Evolutionary conservation across 306 rosid genomes (phyloP).

Genomic region (Vigna nakashimae): DNA sequence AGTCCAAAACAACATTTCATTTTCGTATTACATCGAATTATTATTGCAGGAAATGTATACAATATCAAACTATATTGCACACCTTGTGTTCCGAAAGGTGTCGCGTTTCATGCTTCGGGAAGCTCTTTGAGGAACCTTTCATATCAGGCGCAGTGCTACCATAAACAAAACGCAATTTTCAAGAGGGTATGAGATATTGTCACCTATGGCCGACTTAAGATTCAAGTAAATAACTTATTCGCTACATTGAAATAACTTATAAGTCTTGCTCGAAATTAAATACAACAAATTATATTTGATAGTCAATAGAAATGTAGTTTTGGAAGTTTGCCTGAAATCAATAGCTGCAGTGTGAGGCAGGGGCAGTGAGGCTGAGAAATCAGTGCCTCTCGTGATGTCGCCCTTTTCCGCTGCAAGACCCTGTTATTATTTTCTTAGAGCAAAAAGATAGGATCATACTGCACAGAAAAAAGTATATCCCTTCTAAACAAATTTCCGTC

Average conservation of each 20-base stretch:
- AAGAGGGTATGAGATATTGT: neutral
- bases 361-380: conserved; percentile 50
- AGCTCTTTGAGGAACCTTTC: conserved; percentile 75
- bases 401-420: conserved; percentile 91
- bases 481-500: neutral
- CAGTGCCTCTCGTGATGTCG: conserved; percentile 64
- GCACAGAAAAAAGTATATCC: neutral
- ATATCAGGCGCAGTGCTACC: conserved; percentile 68
- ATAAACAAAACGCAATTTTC: conserved; percentile 38
- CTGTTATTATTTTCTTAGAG: conserved; percentile 53
- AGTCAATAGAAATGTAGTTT: conserved; percentile 8
- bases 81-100: conserved; percentile 99
- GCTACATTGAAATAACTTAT: conserved; percentile 29
- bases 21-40: conserved; percentile 21
- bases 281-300: conserved; percentile 19
- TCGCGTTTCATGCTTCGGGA: conserved; percentile 86
- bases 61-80: conserved; percentile 18
- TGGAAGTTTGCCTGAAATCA: conserved; percentile 70
- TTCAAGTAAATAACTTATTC: neutral
- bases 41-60: conserved; percentile 15
- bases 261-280: conserved; percentile 1
- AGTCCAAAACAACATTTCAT: conserved; percentile 41
- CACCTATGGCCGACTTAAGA: neutral
- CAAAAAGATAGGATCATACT: neutral
- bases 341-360: conserved; percentile 49